Percentiles rank a stretch among this genome's conserved stretches.
phyloP scores from a whole-genome alignment of 1,284 basidiomycete species.

The Farysia itapuensis region DNA sequence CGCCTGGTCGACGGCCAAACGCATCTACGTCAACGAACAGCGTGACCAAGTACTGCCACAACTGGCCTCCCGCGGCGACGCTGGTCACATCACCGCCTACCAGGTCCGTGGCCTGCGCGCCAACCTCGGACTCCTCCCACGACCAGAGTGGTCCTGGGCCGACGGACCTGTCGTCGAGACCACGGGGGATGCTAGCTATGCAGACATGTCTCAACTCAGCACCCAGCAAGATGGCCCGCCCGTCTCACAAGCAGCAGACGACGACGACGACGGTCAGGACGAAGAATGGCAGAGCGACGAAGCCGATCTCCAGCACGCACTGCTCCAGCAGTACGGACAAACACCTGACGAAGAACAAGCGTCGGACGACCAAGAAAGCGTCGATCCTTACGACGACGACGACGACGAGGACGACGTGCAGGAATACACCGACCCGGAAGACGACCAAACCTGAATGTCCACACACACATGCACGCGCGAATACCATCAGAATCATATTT shows the following conservation, averaged over 20 bases:
- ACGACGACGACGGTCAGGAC: conserved; percentile 4
- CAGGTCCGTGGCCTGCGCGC: conserved; percentile 11
- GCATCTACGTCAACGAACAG: conserved; percentile 19
- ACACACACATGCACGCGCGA: no score
- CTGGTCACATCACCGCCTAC: conserved; percentile 2
- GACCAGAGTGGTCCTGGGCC: conserved; percentile 11
- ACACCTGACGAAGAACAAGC: neutral
- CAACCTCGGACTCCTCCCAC: conserved; percentile 10
- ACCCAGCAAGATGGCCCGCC: neutral
- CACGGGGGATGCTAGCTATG: neutral
- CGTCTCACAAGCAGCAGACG: neutral
- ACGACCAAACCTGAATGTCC: no score
- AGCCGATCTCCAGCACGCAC: conserved; percentile 1
- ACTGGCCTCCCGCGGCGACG: conserved; percentile 5
- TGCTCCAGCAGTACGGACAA: conserved; percentile 1
- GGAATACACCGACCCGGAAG: no score
- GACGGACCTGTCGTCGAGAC: neutral
- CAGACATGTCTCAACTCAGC: neutral
- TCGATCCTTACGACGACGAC: conserved; percentile 11
- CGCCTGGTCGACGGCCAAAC: conserved; percentile 23
- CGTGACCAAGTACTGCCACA: conserved; percentile 13
- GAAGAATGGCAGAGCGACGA: conserved; percentile 1
- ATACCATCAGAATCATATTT: no score
- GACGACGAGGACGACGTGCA: neutral
- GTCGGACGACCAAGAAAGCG: conserved; percentile 6